These are phyloP conservation scores for Aaosphaeria pasadenensis DNA, from an alignment of 2,329 filamentous ascomycete species.

Conservation along the genomic window DNA sequence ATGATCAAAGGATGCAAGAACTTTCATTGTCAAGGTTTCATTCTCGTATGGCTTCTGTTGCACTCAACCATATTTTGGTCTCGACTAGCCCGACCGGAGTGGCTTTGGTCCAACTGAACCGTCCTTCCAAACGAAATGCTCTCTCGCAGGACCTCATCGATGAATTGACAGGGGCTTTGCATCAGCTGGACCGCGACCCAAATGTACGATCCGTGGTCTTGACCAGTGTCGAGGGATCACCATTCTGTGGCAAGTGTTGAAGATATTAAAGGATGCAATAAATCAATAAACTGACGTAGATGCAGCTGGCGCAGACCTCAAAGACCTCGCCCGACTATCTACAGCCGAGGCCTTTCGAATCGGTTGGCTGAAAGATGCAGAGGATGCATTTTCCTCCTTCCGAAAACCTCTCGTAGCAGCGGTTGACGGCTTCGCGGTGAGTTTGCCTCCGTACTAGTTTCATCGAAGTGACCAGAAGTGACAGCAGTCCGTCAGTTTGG, in stretches of 20 bases:
- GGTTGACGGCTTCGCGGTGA: slow-evolving; percentile 77
- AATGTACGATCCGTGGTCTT: slow-evolving; percentile 50
- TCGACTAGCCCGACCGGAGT: slow-evolving; percentile 34
- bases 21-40: too few relatives aligned
- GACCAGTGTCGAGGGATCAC: slow-evolving; percentile 81
- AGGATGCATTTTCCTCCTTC: slow-evolving; percentile 71
- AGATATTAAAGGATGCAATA: background rate
- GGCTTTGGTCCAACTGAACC: slow-evolving; percentile 51
- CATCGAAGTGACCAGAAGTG: slow-evolving; percentile 1
- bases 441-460: slow-evolving; percentile 1
- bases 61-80: background rate
- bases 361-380: slow-evolving; percentile 93
- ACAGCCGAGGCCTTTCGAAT: slow-evolving; percentile 80
- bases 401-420: slow-evolving; percentile 92
- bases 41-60: too few relatives aligned
- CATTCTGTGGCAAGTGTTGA: slow-evolving; percentile 56
- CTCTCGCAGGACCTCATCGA: slow-evolving; percentile 52
- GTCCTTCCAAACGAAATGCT: slow-evolving; percentile 58
- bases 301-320: slow-evolving; percentile 86
- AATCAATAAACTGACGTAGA: background rate
- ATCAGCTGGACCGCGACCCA: slow-evolving; percentile 13
- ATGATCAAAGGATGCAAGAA: too few relatives aligned
- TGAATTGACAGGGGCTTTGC: slow-evolving; percentile 26
- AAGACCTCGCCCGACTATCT: slow-evolving; percentile 87
- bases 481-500: slow-evolving; percentile 53